Evolutionary conservation across 371 early-diverging fungal species (phyloP).

Genomic region (Lichtheimia ornata): DNA sequence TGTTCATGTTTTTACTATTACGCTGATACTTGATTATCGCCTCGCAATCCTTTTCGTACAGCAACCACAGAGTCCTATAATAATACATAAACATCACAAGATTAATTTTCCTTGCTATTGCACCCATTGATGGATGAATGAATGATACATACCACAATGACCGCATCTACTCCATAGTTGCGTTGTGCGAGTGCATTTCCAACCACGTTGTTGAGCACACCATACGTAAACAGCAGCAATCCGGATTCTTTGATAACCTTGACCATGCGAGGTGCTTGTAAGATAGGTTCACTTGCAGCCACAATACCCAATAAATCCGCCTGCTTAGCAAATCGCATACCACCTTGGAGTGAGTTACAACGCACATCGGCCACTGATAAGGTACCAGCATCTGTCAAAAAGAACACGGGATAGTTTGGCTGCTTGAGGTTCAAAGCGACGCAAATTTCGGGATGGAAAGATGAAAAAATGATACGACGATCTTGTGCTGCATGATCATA

Average conservation of each 20-base stretch:
- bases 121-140: neutral
- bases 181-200: constrained; percentile 74
- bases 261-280: constrained; percentile 79
- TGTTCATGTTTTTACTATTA: too few relatives aligned
- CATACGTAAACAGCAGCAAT: constrained; percentile 86
- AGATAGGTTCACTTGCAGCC: constrained; percentile 73
- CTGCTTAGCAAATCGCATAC: constrained; percentile 81
- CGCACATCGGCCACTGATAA: constrained; percentile 77
- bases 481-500: constrained; percentile 66
- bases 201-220: constrained; percentile 78
- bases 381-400: constrained; percentile 89
- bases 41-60: constrained; percentile 60
- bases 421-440: constrained; percentile 83
- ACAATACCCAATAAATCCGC: constrained; percentile 85
- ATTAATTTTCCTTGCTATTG: neutral
- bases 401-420: constrained; percentile 86
- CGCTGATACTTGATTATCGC: constrained; percentile 11
- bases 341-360: constrained; percentile 82
- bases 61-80: constrained; percentile 61
- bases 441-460: constrained; percentile 93
- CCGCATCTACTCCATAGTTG: constrained; percentile 79
- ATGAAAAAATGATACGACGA: constrained; percentile 89
- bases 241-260: constrained; percentile 73
- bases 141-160: constrained; percentile 65
- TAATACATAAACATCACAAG: neutral